phyloP scores from a whole-genome alignment of 805 yeast genomes.

The Millerozyma miso region DNA sequence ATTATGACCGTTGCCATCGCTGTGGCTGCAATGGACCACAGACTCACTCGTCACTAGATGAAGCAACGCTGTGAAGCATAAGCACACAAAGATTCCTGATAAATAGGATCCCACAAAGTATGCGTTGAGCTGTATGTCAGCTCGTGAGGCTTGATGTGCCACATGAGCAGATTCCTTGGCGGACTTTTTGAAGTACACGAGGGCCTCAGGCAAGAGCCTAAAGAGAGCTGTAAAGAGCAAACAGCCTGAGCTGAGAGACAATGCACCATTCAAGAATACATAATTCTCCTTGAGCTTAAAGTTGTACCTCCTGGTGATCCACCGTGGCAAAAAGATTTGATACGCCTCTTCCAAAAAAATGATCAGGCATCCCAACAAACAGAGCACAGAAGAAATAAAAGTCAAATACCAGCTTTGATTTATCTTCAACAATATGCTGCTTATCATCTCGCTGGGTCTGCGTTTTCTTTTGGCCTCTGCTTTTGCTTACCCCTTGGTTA shows the following conservation, averaged over 20 bases:
- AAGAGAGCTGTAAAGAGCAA: slow-evolving; percentile 73
- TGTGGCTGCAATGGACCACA: slow-evolving; percentile 80
- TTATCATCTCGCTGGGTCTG: not conserved
- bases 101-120: slow-evolving; percentile 45
- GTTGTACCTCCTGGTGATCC: slow-evolving; percentile 33
- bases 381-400: slow-evolving; percentile 60
- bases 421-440: not conserved
- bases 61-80: slow-evolving; percentile 56
- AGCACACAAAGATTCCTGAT: slow-evolving; percentile 60
- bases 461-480: not conserved
- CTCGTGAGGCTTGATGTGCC: slow-evolving; percentile 5
- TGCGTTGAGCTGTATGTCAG: slow-evolving; percentile 20
- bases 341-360: slow-evolving; percentile 61
- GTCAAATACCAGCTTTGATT: slow-evolving; percentile 65
- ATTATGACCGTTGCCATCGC: slow-evolving; percentile 18
- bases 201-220: slow-evolving; percentile 69
- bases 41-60: slow-evolving; percentile 77
- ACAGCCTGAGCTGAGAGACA: slow-evolving; percentile 80
- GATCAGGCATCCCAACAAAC: slow-evolving; percentile 65
- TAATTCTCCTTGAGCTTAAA: slow-evolving; percentile 59
- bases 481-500: too few relatives aligned
- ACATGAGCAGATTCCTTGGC: slow-evolving; percentile 1
- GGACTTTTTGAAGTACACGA: slow-evolving; percentile 39
- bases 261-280: slow-evolving; percentile 64
- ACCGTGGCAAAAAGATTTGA: slow-evolving; percentile 35